Percentiles rank a stretch among this genome's conserved stretches.
These are phyloP conservation scores for Globisporangium irregulare DNA, from an alignment of 352 stramenopile genomes.

Conservation along the genomic window DNA sequence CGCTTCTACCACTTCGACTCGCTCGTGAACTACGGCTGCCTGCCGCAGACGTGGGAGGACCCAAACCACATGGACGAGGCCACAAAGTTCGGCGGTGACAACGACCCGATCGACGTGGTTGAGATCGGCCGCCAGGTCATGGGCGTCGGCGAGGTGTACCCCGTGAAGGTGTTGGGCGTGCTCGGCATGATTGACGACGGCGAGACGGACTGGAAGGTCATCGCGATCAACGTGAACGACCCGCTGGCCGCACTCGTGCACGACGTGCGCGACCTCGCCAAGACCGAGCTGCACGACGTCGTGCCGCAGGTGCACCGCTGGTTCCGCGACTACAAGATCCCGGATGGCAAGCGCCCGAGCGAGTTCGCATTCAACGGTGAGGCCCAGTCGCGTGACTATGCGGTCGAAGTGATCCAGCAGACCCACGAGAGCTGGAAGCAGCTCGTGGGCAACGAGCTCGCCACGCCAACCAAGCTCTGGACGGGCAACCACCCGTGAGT, in stretches of 20 bases:
- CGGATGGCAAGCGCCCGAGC: constrained; percentile 98
- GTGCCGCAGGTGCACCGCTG: constrained; percentile 87
- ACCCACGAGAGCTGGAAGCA: constrained; percentile 89
- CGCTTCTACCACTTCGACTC: constrained; percentile 87
- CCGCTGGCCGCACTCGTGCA: constrained; percentile 94
- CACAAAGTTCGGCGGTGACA: constrained; percentile 92
- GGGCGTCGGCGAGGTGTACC: constrained; percentile 91
- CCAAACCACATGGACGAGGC: constrained; percentile 93
- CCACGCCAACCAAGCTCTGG: constrained; percentile 58
- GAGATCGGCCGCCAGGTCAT: constrained; percentile 95
- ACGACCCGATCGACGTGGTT: constrained; percentile 99
- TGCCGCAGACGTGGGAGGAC: constrained; percentile 99
- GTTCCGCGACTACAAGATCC: constrained; percentile 99
- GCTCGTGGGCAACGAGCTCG: constrained; percentile 54
- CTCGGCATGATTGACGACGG: constrained; percentile 99
- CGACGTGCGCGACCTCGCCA: constrained; percentile 87
- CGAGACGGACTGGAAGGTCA: constrained; percentile 99
- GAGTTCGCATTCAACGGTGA: constrained; percentile 98
- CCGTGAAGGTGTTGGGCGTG: constrained; percentile 97
- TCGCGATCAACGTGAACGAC: constrained; percentile 96
- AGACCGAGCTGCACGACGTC: constrained; percentile 69
- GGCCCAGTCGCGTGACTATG: constrained; percentile 80
- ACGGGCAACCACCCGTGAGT: constrained; percentile 36
- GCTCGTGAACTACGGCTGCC: constrained; percentile 96
- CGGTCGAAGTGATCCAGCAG: constrained; percentile 89